Conservation (phyloP, 2,329 filamentous ascomycete genomes). For the Beauveria scarabaeidicola region DNA sequence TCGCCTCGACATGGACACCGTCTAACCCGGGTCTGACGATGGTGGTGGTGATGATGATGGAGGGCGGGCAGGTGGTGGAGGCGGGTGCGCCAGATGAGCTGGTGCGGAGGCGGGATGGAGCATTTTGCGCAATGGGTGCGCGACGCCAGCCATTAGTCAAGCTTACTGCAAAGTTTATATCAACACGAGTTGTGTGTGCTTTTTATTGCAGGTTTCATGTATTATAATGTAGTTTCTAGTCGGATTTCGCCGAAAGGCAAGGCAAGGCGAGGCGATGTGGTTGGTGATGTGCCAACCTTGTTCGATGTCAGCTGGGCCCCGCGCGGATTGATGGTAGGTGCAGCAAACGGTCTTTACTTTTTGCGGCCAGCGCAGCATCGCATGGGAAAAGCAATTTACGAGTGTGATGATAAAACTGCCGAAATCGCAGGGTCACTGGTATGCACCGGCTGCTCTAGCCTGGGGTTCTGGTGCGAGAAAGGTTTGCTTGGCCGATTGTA, state of each 20-base stretch:
- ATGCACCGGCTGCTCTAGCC: not conserved
- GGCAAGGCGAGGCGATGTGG: too few species aligned
- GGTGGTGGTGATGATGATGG: constrained; percentile 1
- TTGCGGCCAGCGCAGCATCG: not conserved
- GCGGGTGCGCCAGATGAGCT: constrained; percentile 6
- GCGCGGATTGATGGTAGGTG: not conserved
- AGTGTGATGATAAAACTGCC: not conserved
- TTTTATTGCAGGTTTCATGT: not conserved
- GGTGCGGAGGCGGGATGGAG: not conserved
- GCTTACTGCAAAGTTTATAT: not conserved
- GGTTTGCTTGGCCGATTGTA: not conserved
- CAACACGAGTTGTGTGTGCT: not conserved
- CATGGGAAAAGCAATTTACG: not conserved
- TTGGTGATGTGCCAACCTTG: not conserved
- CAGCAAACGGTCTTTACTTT: not conserved
- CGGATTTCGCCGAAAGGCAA: not conserved
- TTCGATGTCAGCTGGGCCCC: not conserved
- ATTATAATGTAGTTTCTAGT: not conserved
- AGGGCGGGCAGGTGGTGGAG: constrained; percentile 6
- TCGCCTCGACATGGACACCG: constrained; percentile 10
- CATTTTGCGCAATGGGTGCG: constrained; percentile 3
- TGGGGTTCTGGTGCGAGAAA: not conserved
- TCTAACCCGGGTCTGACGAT: constrained; percentile 9
- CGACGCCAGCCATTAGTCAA: not conserved
- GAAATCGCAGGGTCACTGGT: not conserved